Base-by-base conservation (phyloP, 352 stramenopile species). In the Phytophthora chlamydospora region DNA sequence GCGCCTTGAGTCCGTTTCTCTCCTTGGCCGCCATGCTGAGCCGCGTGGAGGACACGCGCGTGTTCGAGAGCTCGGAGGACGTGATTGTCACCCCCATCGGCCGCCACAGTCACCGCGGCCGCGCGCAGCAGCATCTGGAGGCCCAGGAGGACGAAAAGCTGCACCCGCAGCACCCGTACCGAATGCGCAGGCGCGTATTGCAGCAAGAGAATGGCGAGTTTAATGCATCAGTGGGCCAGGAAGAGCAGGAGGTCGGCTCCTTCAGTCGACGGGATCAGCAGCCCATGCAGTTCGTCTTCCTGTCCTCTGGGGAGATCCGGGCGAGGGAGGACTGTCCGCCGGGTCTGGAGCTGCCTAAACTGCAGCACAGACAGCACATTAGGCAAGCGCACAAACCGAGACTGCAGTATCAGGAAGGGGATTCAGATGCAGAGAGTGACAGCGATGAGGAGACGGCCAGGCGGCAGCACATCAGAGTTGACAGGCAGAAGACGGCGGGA, bases 61-160 rank as follows among this genome's bases (percentile, higher is more conserved):
- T 90, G 44, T 91, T 91, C 59, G 66, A 68, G 21, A 78, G 71
- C 55, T 91, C 80, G 0, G 60, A 85, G 8, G 82, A 91, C 60
- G 76, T 91, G 55, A 73, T 91, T 5, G 53, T 80, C 12, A 60
- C 65, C 29, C 7, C 43, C 16, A 52, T 32, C 34, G 54, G 35
- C 7, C 42, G n/a, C n/a, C 16, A 52, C 55, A 24, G 21, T 3
- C 21, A 24, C 50, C 36, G 21, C 36, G 35, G 17, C 58, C 49
- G 13, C 35, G 55, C 51, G 33, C 46, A 57, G 52, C 58, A 35
- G 40, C 48, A 44, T 31, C 54, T 58, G 12, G 42, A 36, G 17
- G 40, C 31, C 12, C 43, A 70, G 32, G 62, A 75, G 5, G 67
- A 75, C 32, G 66, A 76, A 24, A 52, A 61, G 12, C 46, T 75